Evolutionary conservation across 805 yeast genomes (phyloP), one percentile per base, ranked within the genome.

Genomic region (Cyberlindnera saturnus): DNA sequence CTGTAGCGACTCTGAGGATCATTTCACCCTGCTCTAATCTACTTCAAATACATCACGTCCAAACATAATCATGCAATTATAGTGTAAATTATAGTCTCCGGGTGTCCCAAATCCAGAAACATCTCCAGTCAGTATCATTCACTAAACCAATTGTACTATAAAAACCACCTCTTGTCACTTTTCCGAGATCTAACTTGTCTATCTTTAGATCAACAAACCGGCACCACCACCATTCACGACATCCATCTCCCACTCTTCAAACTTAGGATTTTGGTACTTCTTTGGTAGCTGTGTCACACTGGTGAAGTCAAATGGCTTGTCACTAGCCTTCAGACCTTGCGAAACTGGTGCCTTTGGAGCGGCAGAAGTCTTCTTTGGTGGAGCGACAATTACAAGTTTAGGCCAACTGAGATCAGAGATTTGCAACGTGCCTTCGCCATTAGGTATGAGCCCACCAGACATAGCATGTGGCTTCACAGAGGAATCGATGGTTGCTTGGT

Each of bases 141-240:
- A 10, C 28, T 23, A 23, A 23, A 23, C 28, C 28, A 23, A 23
- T 23, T 9, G 10, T 23, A 23, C 28, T 23, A 23, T 23, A 23
- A 23, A 23, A 23, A 9, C 2, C 28, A 9, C 28, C 28, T 9
- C 28, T 23, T 23, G 28, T 8, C 28, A 23, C 11, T 23, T 23
- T 23, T 23, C 28, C 5, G 28, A 23, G 28, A 23, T 23, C 28
- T 23, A 23, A 23, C 28, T 8, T 23, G 28, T 9, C 10, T 23
- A 23, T 23, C 28, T 23, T 37, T 32, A 49, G 18, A 46, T 40
- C 36, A 49, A 16, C 13, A 37, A 19, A 13, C 39, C 50, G 15
- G 96, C 96, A 53, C 96, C 97, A 44, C 98, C 99, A 41, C 76
- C 72, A 53, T 80, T 75, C 53, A 91, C 78, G 50, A 78, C 75